Conservation (phyloP, 208 protist species). For the Lotmaria passim region DNA sequence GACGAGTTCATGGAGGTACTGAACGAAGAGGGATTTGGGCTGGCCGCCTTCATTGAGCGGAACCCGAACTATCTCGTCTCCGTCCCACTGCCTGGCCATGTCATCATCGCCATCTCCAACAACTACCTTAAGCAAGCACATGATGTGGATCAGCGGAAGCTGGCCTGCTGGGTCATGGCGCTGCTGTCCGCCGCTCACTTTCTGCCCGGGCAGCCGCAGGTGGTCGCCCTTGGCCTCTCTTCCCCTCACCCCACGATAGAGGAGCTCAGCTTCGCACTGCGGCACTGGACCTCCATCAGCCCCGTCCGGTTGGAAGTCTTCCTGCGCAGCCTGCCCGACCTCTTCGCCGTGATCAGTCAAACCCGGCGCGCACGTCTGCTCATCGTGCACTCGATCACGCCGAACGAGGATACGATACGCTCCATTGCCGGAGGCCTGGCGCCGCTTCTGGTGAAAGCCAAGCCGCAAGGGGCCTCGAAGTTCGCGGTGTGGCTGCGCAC, state of each 20-base stretch:
- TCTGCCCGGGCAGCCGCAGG: slow-evolving; percentile 22
- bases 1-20: slow-evolving; percentile 69
- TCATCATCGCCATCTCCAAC: slow-evolving; percentile 36
- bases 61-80: slow-evolving; percentile 27
- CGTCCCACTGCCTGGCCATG: slow-evolving; percentile 40
- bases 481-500: slow-evolving; percentile 30
- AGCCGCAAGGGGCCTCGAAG: not conserved
- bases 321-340: not conserved
- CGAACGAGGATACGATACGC: not conserved
- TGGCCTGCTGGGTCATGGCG: slow-evolving; percentile 42
- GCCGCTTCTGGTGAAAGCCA: not conserved
- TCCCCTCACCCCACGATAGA: slow-evolving; percentile 8
- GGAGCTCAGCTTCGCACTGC: slow-evolving; percentile 19
- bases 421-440: not conserved
- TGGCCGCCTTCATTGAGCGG: slow-evolving; percentile 31
- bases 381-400: not conserved
- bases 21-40: slow-evolving; percentile 31
- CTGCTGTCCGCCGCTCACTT: slow-evolving; percentile 45
- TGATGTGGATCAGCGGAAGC: slow-evolving; percentile 17
- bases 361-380: slow-evolving; percentile 13
- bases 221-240: slow-evolving; percentile 20
- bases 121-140: slow-evolving; percentile 25
- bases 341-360: not conserved
- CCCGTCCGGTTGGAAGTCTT: slow-evolving; percentile 1
- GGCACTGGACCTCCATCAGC: slow-evolving; percentile 1